phyloP scores from a whole-genome alignment of 1,284 basidiomycete genomes.

The Neotropicomus parvogracilis region DNA sequence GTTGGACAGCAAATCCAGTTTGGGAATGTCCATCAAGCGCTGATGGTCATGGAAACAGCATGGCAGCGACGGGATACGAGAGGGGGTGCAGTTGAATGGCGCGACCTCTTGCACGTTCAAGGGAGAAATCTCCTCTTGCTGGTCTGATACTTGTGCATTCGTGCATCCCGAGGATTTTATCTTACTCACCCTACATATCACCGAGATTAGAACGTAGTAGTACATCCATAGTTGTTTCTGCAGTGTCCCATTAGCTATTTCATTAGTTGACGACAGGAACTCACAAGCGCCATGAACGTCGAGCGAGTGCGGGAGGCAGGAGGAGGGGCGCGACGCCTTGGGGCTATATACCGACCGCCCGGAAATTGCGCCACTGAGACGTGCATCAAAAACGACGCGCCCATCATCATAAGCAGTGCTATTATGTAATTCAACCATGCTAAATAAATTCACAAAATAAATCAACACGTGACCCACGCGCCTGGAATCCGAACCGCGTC shows the following conservation, averaged over 20 bases:
- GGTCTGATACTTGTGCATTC: constrained; percentile 22
- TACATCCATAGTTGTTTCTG: constrained; percentile 18
- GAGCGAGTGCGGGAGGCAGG: background rate
- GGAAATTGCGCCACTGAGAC: constrained; percentile 31
- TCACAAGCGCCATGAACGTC: background rate
- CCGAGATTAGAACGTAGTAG: constrained; percentile 14
- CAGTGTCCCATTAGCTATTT: constrained; percentile 15
- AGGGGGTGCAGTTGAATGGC: constrained; percentile 57
- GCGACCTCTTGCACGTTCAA: constrained; percentile 44
- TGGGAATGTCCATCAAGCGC: constrained; percentile 60
- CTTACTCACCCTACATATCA: constrained; percentile 24
- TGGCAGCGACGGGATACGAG: constrained; percentile 62
- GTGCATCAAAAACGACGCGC: constrained; percentile 13
- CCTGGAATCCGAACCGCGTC: constrained; percentile 30
- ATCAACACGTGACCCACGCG: constrained; percentile 34
- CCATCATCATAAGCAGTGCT: constrained; percentile 19
- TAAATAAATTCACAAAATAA: constrained; percentile 27
- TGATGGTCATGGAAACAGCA: constrained; percentile 59
- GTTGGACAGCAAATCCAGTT: constrained; percentile 53
- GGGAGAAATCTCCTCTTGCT: constrained; percentile 32
- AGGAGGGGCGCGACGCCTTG: constrained; percentile 2
- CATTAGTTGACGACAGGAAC: constrained; percentile 5
- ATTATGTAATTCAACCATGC: constrained; percentile 19
- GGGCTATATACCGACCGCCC: constrained; percentile 36
- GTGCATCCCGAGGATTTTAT: constrained; percentile 15